These are phyloP conservation scores for Adansonia digitata DNA, from an alignment of 345 rosid genomes.

Conservation along the genomic window DNA sequence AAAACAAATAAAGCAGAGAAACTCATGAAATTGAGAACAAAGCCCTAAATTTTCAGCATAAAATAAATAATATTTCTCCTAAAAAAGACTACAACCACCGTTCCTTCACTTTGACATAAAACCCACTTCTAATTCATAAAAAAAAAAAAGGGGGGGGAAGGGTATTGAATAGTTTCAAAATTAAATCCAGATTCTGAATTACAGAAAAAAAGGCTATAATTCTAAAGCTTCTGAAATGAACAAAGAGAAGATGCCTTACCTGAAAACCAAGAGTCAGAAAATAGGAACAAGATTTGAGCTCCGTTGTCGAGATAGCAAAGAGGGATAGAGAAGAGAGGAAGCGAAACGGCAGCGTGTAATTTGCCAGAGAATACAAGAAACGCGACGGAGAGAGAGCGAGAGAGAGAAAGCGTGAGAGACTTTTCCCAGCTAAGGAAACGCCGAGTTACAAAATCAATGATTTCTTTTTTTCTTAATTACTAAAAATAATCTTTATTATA, in stretches of 20 bases:
- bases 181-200: conserved; percentile 1
- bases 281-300: conserved; percentile 17
- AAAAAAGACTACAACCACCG: conserved; percentile 9
- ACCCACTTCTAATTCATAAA: conserved; percentile 22
- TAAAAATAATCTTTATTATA: neutral
- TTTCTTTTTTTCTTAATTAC: neutral
- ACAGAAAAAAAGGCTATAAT: conserved; percentile 2
- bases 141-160: conserved; percentile 1
- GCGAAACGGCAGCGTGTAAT: conserved; percentile 13
- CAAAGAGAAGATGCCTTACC: conserved; percentile 23
- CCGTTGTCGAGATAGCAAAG: neutral
- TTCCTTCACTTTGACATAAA: conserved; percentile 14
- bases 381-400: neutral
- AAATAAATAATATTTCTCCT: neutral
- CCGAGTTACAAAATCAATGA: conserved; percentile 8
- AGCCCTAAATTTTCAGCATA: conserved; percentile 15
- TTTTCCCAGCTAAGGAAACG: conserved; percentile 20
- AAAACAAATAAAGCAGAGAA: neutral
- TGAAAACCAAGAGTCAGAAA: conserved; percentile 16
- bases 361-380: neutral
- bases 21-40: neutral
- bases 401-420: neutral
- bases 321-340: neutral
- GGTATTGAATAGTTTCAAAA: conserved; percentile 9
- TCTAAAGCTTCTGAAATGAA: neutral